Base-by-base conservation (phyloP, 352 stramenopile genomes). In the Pythium scleroteichum region DNA sequence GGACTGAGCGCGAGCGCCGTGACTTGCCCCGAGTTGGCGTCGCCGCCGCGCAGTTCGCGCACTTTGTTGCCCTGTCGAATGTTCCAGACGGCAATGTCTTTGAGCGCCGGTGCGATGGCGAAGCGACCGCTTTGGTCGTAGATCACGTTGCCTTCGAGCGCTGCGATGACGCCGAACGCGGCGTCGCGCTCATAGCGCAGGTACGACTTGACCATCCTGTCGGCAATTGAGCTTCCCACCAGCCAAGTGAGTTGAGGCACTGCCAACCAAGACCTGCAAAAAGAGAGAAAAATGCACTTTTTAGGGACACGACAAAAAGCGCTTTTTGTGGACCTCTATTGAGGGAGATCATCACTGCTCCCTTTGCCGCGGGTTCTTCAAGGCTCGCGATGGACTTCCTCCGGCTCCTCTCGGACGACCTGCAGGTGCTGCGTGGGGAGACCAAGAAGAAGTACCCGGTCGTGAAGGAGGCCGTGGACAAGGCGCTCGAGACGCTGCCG, bases 391-490 rank as follows among this genome's bases (percentile, higher is more conserved):
- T 97, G 90, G 90, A 97, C 68, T 97, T 97, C 71, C 76, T 97
- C 41, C 87, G 90, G 23, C 76, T 95, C 48, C 68, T 97, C 46
- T 89, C 90, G 53, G 87, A 89, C 19, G 91, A 97, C 69, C 87
- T 97, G 27, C 77, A 94, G 55, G 75, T 81, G 53, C 73, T 97
- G 60, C 86, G 85, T 17, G 52, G 62, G 20, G 91, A 97, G 72
- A 87, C 87, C 53, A 91, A 88, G 74, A 89, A 91, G 60, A 95
- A 95, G 70, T 92, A 97, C 57, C 90, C 90, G 61, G 95, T 96
- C 26, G 95, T 99, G 19, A 98, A 98, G 63, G 96, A 99, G 66
- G 95, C 97, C 17, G 92, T 96, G 40, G 96, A 99, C 63, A 92
- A 90, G 57, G 97, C 95, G 23, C 92, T 98, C 46, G 80, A 98